A percentile compares a stretch with the other conserved stretches of the same genome.
Evolutionary conservation across 2,329 filamentous ascomycete genomes (phyloP).

Genomic region (Fusarium sp.): DNA sequence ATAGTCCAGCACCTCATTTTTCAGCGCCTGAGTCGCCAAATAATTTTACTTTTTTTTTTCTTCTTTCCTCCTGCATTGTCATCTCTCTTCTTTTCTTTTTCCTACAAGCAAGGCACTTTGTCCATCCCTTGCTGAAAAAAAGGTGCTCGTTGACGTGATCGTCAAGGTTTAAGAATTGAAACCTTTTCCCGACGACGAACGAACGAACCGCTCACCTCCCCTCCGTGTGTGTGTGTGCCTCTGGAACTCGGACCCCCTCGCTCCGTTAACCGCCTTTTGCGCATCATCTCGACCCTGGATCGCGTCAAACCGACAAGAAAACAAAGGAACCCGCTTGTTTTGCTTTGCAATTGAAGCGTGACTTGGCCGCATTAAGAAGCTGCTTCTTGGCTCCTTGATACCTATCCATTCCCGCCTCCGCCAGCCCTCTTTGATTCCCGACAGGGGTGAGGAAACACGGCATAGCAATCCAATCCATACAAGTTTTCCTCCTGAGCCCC

Average conservation of each 20-base stretch:
- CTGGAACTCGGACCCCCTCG: neutral
- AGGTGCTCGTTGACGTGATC: slow-evolving; percentile 35
- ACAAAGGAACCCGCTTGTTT: neutral
- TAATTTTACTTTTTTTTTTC: slow-evolving; percentile 33
- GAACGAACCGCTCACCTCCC: neutral
- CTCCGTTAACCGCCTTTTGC: slow-evolving; percentile 25
- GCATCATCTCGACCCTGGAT: slow-evolving; percentile 36
- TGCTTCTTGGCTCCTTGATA: slow-evolving; percentile 35
- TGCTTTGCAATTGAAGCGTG: slow-evolving; percentile 3
- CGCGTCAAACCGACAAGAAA: slow-evolving; percentile 33
- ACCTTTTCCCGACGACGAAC: slow-evolving; percentile 11
- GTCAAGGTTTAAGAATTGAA: slow-evolving; percentile 30
- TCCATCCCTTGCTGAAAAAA: slow-evolving; percentile 19
- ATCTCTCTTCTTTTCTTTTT: neutral
- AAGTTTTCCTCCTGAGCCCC: slow-evolving; percentile 27
- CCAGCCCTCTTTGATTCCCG: neutral
- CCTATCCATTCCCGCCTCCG: neutral
- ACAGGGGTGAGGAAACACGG: neutral
- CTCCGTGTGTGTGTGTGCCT: neutral
- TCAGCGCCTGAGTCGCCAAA: slow-evolving; percentile 24
- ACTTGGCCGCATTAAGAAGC: slow-evolving; percentile 27
- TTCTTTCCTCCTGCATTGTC: neutral
- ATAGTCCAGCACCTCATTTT: neutral
- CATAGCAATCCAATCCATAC: neutral
- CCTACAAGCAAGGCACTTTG: neutral